Percentiles rank a stretch among this genome's conserved stretches.
phyloP scores from a whole-genome alignment of 345 rosid genomes.

The Streptanthus diversifolius region DNA sequence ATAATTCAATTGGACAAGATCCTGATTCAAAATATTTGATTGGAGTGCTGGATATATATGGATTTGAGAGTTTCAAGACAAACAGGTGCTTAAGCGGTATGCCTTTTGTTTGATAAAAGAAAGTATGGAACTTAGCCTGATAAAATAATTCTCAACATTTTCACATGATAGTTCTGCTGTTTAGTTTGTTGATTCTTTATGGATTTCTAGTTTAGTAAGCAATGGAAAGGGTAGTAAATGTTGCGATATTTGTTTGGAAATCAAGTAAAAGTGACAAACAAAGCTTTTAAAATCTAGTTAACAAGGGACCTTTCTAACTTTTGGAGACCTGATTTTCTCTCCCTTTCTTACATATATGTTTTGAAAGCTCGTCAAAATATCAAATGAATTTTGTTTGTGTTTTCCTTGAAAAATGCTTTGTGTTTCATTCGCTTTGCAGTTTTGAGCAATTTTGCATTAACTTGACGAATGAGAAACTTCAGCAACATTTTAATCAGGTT shows the following conservation, averaged over 20 bases:
- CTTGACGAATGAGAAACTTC: slow-evolving; percentile 98
- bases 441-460: slow-evolving; percentile 99
- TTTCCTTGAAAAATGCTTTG: slow-evolving; percentile 23
- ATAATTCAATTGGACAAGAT: slow-evolving; percentile 92
- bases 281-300: not conserved
- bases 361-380: not conserved
- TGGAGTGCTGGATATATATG: slow-evolving; percentile 97
- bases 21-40: slow-evolving; percentile 76
- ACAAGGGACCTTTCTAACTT: not conserved
- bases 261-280: slow-evolving; percentile 5
- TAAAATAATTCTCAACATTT: not conserved
- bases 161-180: slow-evolving; percentile 7
- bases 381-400: slow-evolving; percentile 14
- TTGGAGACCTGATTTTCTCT: not conserved
- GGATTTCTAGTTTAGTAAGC: slow-evolving; percentile 10
- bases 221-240: slow-evolving; percentile 4
- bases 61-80: slow-evolving; percentile 99
- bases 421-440: slow-evolving; percentile 50
- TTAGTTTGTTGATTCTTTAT: slow-evolving; percentile 17
- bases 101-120: slow-evolving; percentile 48
- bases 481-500: slow-evolving; percentile 99
- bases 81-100: slow-evolving; percentile 92
- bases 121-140: slow-evolving; percentile 12
- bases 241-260: not conserved
- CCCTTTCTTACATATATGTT: slow-evolving; percentile 1